phyloP scores from a whole-genome alignment of 2,329 filamentous ascomycete genomes.

The Colletotrichum truncatum region DNA sequence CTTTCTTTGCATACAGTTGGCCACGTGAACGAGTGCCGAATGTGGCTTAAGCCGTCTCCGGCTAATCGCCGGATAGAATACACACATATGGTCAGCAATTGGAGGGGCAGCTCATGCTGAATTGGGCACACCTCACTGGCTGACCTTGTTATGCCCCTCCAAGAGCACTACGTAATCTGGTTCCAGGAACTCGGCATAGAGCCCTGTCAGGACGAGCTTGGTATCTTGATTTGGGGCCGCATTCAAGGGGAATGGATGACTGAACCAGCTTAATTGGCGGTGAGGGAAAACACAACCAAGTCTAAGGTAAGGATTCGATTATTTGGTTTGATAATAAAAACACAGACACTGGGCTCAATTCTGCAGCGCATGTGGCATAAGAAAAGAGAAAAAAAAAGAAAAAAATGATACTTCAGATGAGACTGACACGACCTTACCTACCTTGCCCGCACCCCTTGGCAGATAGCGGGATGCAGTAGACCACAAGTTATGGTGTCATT shows the following conservation, averaged over 20 bases:
- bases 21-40: no score
- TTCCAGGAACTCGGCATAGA: neutral
- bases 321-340: slow-evolving; percentile 31
- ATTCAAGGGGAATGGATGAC: neutral
- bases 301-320: neutral
- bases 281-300: neutral
- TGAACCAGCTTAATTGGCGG: neutral
- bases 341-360: slow-evolving; percentile 8
- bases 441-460: no score
- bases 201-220: neutral
- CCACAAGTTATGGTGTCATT: neutral
- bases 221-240: neutral
- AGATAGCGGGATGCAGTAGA: neutral
- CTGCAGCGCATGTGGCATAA: neutral
- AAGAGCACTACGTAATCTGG: neutral
- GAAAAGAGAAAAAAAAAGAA: no score
- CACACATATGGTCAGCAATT: no score
- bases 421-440: no score
- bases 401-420: no score
- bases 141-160: neutral
- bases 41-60: no score
- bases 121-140: neutral
- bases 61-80: no score
- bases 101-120: neutral
- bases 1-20: no score